A percentile compares a stretch with the other conserved stretches of the same genome.
phyloP scores from a whole-genome alignment of 2,329 filamentous ascomycete genomes.

The Microcera coccophila region DNA sequence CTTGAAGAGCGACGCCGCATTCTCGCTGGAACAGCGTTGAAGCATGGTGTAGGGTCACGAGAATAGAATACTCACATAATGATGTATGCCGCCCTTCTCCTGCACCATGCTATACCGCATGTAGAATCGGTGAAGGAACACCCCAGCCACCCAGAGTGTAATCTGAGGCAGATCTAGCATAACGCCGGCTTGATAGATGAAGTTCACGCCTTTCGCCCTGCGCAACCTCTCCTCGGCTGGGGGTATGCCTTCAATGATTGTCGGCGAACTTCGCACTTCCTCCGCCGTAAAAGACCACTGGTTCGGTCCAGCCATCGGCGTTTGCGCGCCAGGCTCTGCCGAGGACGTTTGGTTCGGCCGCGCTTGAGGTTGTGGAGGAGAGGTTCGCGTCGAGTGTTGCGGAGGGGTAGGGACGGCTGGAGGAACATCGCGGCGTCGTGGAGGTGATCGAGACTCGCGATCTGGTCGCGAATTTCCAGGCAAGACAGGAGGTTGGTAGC shows the following conservation, averaged over 20 bases:
- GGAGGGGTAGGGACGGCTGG: constrained; percentile 61
- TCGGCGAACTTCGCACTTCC: constrained; percentile 79
- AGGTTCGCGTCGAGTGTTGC: constrained; percentile 51
- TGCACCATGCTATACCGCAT: constrained; percentile 83
- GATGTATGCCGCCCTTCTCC: constrained; percentile 74
- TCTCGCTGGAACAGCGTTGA: no score
- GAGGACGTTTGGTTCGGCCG: constrained; percentile 44
- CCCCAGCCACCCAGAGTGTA: constrained; percentile 84
- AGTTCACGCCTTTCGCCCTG: constrained; percentile 89
- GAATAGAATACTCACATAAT: constrained; percentile 71
- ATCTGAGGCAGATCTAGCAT: constrained; percentile 88
- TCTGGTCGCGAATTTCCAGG: constrained; percentile 38
- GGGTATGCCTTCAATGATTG: constrained; percentile 75
- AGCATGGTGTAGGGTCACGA: background rate
- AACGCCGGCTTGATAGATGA: constrained; percentile 91
- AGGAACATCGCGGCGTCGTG: constrained; percentile 48
- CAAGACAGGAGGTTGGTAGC: constrained; percentile 52
- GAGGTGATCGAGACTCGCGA: constrained; percentile 48
- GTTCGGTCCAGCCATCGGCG: constrained; percentile 36
- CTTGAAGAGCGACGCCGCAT: no score
- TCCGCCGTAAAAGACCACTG: constrained; percentile 90
- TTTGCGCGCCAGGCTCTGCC: constrained; percentile 36
- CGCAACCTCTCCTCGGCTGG: constrained; percentile 73
- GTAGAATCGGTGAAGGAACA: constrained; percentile 94
- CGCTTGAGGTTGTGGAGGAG: constrained; percentile 49